Conservation (phyloP, 495 filamentous ascomycete species). For the Mytilinidion resinicola region DNA sequence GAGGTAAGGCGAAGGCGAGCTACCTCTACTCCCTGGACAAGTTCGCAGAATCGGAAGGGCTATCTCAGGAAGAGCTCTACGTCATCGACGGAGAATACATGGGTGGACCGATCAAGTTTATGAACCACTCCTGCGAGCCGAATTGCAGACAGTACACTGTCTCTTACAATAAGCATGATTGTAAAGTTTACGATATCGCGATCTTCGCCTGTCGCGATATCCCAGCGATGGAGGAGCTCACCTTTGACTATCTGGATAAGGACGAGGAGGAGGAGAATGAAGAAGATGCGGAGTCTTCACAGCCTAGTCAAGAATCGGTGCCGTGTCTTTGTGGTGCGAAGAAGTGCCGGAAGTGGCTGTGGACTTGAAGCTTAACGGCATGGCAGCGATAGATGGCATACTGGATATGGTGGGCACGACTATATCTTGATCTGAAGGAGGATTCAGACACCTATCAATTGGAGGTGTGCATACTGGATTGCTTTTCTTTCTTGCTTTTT, state of each 20-base stretch:
- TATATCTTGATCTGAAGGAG: no score
- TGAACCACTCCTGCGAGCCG: conserved; percentile 63
- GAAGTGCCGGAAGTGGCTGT: conserved; percentile 28
- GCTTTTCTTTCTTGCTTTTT: no score
- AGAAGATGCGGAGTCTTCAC: conserved; percentile 29
- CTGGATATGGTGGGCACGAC: no score
- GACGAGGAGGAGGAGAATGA: conserved; percentile 48
- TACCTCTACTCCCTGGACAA: conserved; percentile 88
- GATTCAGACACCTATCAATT: no score
- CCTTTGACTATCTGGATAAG: conserved; percentile 70
- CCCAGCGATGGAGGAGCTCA: conserved; percentile 62
- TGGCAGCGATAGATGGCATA: no score
- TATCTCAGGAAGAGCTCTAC: conserved; percentile 36
- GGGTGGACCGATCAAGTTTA: conserved; percentile 55
- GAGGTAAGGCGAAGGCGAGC: conserved; percentile 48
- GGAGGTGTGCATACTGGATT: no score
- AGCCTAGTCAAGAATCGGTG: conserved; percentile 28
- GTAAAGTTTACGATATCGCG: conserved; percentile 74
- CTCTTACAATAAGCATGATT: conserved; percentile 68
- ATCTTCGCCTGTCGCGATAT: conserved; percentile 76
- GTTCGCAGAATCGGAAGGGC: conserved; percentile 45
- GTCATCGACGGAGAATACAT: conserved; percentile 55
- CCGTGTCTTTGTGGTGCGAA: conserved; percentile 25
- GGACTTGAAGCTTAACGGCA: conserved; percentile 17
- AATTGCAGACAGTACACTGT: conserved; percentile 80